Evolutionary conservation across 768 basidiomycete species (phyloP).

Genomic region (Psilocybe tampanensis): DNA sequence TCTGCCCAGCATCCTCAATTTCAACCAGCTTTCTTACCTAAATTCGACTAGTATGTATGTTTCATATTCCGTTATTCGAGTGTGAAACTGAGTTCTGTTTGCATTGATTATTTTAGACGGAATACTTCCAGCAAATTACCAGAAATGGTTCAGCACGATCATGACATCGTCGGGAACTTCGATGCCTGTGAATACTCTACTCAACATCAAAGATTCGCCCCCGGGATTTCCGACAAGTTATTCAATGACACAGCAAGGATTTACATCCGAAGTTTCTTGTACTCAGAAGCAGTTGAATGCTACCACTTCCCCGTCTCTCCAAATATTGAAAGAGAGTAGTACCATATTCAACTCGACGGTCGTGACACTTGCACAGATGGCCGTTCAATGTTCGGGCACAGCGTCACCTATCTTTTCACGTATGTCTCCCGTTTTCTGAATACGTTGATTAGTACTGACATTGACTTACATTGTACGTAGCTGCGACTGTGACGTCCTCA

Average conservation of each 20-base stretch:
- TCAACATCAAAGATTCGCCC: slow-evolving; percentile 4
- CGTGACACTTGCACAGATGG: slow-evolving; percentile 18
- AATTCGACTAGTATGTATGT: slow-evolving; percentile 20
- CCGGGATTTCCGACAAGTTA: slow-evolving; percentile 17
- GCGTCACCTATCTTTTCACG: slow-evolving; percentile 3
- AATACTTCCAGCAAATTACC: slow-evolving; percentile 11
- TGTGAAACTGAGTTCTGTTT: neutral
- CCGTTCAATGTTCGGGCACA: slow-evolving; percentile 12
- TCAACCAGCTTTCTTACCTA: slow-evolving; percentile 24
- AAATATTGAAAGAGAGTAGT: slow-evolving; percentile 4
- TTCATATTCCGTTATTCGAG: neutral
- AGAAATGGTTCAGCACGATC: slow-evolving; percentile 9
- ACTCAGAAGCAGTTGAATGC: slow-evolving; percentile 6
- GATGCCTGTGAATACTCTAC: slow-evolving; percentile 14
- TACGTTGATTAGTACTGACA: neutral
- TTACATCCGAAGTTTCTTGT: slow-evolving; percentile 21
- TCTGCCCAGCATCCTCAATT: slow-evolving; percentile 23
- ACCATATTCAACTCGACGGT: slow-evolving; percentile 10
- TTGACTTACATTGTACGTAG: neutral
- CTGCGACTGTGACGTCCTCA: slow-evolving; percentile 14
- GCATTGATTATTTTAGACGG: slow-evolving; percentile 6
- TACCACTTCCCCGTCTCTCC: slow-evolving; percentile 16
- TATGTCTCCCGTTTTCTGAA: too few species aligned
- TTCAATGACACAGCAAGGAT: slow-evolving; percentile 25
- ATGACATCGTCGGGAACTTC: slow-evolving; percentile 9